Base-by-base conservation (phyloP, 2,329 filamentous ascomycete species). In the Diaporthe batatas region DNA sequence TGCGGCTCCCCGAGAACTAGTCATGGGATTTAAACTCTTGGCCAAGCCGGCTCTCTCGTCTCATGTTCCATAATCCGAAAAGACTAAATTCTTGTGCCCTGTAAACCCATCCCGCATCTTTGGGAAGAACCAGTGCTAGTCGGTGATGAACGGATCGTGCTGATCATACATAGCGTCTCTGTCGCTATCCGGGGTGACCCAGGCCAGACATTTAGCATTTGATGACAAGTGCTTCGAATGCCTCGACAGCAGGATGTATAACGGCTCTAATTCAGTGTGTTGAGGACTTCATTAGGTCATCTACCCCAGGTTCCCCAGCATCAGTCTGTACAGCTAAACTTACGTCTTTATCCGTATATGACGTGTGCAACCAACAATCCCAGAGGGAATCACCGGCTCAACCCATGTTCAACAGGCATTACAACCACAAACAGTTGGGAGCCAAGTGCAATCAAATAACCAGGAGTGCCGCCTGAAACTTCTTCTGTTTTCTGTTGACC, bases 31-130 rank as follows among this genome's bases (percentile, higher is more conserved):
- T 65, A 65, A 18, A 36, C n/a, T 65, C 62, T 18, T 51, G 29
- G 62, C 62, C 62, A 65, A 65, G 62, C 44, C 62, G 62, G 44
- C 44, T 51, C n/a, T 36, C 39, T 65, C 62, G 62, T 65, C 62
- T 65, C 62, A 65, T 65, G 42, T 65, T 36, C 44, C 62, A 51
- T 51, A 44, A 65, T 51, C 29, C 44, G 29, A 51, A 65, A 65
- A 65, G 62, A 65, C 62, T 65, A 65, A 51, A 51, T 65, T 44
- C 62, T 23, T 25, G 29, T 39, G 44, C 14, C 14, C 39, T 42
- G 39, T 16, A 6, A 42, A 16, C 18, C 62, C 21, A 49, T 36
- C 62, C 62, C 62, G 32, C 29, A 14, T 11, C 12, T 14, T 51
- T n/a, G 29, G 44, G 16, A 51, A 51, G 62, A 65, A 65, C 62